Evolutionary conservation across 164 flowering plant species (phyloP), one percentile per base, ranked within the genome.

Genomic region (Nymphaea thermarum): DNA sequence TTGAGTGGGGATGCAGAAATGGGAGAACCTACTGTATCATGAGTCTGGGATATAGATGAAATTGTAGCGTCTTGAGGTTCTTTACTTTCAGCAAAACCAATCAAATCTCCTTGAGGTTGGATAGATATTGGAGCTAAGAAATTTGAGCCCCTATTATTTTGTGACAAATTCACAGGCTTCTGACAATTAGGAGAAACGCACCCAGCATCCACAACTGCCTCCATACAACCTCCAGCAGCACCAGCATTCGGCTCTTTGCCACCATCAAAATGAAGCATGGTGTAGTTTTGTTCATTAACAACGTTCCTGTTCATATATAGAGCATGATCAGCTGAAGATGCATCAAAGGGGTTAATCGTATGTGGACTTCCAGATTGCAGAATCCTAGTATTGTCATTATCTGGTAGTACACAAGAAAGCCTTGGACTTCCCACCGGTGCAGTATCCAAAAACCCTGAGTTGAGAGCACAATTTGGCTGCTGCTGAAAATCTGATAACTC

Each of bases 391-490:
- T 69, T 83, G 65, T 79, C 86, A 79, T 76, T 78, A 43, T 87
- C 97, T 62, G 77, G 42, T 18, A 84, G 88, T 66, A 74, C 61
- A 72, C 59, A 67, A 62, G 77, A 69, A 69, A 67, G 10, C 41
- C 83, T 76, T 16, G 87, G 87, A 72, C 84, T 83, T 44, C 80
- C 81, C 43, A 86, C 93, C 61, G 43, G 65, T 47, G 77, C 59
- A 44, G 74, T 73, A 71, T 83, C 76, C 15, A 76, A 43, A 45
- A 79, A 75, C 55, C 80, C 87, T 11, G 82, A 73, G 71, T 72
- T 82, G 45, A 70, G 70, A 15, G 80, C 67, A 60, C 85, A 87
- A 79, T 86, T 84, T 15, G 72, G 70, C 65, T 74, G 86, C 63
- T 78, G 86, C 43, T 77, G 62, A 43, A 82, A 60, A 77, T 61